A percentile compares a stretch with the other conserved stretches of the same genome.
Evolutionary conservation across 257 asterid genomes (phyloP).

Genomic region (Henckelia pumila): DNA sequence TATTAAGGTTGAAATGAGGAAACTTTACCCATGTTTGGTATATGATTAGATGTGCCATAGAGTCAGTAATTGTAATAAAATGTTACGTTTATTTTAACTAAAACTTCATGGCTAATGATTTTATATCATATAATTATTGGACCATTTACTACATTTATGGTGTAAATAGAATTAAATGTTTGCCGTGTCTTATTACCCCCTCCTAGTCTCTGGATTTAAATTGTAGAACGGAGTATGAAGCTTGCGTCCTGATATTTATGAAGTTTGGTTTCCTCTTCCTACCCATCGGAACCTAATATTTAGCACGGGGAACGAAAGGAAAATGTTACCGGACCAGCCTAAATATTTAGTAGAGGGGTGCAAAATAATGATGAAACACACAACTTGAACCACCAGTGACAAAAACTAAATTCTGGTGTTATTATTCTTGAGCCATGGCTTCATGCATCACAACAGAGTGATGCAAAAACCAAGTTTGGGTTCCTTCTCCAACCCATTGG

Average conservation of each 20-base stretch:
- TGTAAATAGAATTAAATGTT: background rate
- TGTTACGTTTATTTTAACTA: background rate
- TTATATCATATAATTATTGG: too few species aligned
- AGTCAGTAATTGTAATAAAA: background rate
- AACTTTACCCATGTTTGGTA: background rate
- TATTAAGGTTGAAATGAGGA: background rate
- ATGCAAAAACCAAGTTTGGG: background rate
- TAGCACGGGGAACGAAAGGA: too few species aligned
- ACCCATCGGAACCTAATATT: too few species aligned
- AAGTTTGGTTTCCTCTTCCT: too few species aligned
- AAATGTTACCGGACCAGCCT: too few species aligned
- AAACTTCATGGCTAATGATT: background rate
- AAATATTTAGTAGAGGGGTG: background rate
- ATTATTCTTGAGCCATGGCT: background rate
- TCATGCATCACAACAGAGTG: background rate
- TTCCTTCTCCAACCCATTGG: too few species aligned
- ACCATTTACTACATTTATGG: background rate
- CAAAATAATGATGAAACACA: background rate
- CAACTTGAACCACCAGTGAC: background rate
- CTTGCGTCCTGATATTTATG: background rate
- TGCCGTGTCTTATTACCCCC: background rate
- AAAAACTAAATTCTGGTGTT: too few species aligned
- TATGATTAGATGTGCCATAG: too few species aligned
- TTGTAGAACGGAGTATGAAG: background rate
- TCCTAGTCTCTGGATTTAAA: too few species aligned